Percentiles rank a stretch among this genome's conserved stretches.
Conservation (phyloP, 2,329 filamentous ascomycete genomes). For the Epichloe hybrida region DNA sequence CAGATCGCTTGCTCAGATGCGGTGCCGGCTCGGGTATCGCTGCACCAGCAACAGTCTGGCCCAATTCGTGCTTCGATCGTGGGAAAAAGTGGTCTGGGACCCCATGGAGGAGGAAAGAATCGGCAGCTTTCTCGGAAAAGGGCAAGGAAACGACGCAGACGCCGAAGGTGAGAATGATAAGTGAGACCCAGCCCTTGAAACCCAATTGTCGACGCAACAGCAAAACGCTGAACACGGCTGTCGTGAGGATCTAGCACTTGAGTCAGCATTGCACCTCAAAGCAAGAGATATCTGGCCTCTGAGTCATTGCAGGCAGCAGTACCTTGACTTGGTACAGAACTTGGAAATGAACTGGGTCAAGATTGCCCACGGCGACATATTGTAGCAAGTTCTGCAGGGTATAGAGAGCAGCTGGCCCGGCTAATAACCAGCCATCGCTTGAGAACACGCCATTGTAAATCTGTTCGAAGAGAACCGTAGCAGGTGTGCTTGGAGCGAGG, state of each 20-base stretch:
- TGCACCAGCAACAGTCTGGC: constrained; percentile 31
- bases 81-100: constrained; percentile 59
- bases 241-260: constrained; percentile 56
- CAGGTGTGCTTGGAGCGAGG: constrained; percentile 64
- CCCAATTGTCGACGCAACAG: constrained; percentile 62
- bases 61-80: constrained; percentile 63
- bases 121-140: constrained; percentile 37
- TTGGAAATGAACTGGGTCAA: constrained; percentile 88
- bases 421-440: constrained; percentile 88
- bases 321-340: constrained; percentile 85
- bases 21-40: constrained; percentile 8
- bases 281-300: not conserved
- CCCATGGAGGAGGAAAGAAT: constrained; percentile 48
- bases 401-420: constrained; percentile 76
- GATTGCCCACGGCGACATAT: constrained; percentile 79
- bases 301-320: constrained; percentile 9
- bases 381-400: constrained; percentile 89
- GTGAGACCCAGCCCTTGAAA: constrained; percentile 62
- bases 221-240: constrained; percentile 71
- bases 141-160: constrained; percentile 79
- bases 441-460: constrained; percentile 73
- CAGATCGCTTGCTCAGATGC: constrained; percentile 50
- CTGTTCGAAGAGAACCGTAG: constrained; percentile 66
- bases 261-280: not conserved
- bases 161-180: constrained; percentile 67